Percentiles rank a stretch among this genome's conserved stretches.
These are phyloP conservation scores for Phytophthora litchii DNA, from an alignment of 352 stramenopile genomes.

Conservation along the genomic window DNA sequence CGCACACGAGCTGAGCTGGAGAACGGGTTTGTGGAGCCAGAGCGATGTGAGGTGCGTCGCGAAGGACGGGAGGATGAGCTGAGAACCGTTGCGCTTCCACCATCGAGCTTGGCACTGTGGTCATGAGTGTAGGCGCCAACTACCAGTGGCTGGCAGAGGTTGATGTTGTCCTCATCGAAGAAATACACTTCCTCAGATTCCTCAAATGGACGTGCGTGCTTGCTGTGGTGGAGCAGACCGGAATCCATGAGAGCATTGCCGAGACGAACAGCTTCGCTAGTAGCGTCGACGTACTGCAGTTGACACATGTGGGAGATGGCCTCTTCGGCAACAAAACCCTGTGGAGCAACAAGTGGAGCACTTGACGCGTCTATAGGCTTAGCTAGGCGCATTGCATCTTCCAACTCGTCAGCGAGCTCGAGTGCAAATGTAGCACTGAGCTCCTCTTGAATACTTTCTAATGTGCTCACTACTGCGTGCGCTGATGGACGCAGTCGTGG, in stretches of 20 bases:
- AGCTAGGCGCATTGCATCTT: constrained; percentile 37
- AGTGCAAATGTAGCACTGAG: constrained; percentile 45
- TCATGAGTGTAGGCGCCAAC: constrained; percentile 34
- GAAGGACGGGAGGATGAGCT: constrained; percentile 26
- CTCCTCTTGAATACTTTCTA: constrained; percentile 60
- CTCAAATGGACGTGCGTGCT: constrained; percentile 55
- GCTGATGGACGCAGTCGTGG: constrained; percentile 48
- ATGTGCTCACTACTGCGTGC: constrained; percentile 44
- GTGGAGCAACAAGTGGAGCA: constrained; percentile 25
- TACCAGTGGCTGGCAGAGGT: constrained; percentile 49
- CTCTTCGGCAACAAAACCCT: constrained; percentile 48
- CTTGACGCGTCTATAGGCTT: constrained; percentile 40
- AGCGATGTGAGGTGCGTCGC: constrained; percentile 38
- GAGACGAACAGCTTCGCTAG: constrained; percentile 56
- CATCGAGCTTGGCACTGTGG: constrained; percentile 4
- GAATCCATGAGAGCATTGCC: constrained; percentile 73
- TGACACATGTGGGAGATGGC: constrained; percentile 47
- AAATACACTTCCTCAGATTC: constrained; percentile 44
- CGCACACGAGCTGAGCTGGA: constrained; percentile 27
- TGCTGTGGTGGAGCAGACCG: constrained; percentile 57
- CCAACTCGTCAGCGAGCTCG: constrained; percentile 46
- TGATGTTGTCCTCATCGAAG: constrained; percentile 60
- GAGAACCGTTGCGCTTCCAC: constrained; percentile 26
- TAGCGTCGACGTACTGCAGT: constrained; percentile 45
- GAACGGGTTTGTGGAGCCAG: constrained; percentile 47